Evolutionary conservation across 2,329 filamentous ascomycete genomes (phyloP).

Genomic region (Didymella pinodella): DNA sequence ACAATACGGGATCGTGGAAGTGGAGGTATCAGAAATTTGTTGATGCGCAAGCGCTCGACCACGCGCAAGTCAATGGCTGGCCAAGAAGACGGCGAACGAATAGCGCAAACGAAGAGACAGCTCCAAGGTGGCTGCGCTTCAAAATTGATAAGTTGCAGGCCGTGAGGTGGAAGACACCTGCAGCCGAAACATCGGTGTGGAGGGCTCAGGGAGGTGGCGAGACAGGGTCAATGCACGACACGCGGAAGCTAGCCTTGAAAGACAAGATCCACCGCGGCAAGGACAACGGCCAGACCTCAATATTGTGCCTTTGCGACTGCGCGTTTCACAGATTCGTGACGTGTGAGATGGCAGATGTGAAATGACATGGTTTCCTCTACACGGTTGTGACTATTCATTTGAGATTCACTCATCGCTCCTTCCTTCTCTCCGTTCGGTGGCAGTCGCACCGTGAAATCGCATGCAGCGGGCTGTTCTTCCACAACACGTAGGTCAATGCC

Average conservation of each 20-base stretch:
- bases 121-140: not conserved
- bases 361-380: not conserved
- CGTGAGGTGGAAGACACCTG: conserved; percentile 10
- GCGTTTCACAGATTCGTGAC: not conserved
- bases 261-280: not conserved
- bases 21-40: conserved; percentile 5
- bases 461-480: too few species aligned
- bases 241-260: conserved; percentile 11
- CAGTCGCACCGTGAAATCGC: not conserved
- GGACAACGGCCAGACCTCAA: conserved; percentile 1
- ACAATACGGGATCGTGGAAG: not conserved
- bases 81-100: not conserved
- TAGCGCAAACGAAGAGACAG: not conserved
- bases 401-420: not conserved
- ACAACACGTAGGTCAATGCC: too few species aligned
- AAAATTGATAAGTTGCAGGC: not conserved
- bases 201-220: conserved; percentile 23
- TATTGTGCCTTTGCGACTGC: not conserved
- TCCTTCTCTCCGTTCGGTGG: not conserved
- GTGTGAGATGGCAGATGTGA: not conserved
- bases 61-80: conserved; percentile 18
- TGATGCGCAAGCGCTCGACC: not conserved
- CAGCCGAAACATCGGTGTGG: conserved; percentile 15
- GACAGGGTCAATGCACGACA: conserved; percentile 19
- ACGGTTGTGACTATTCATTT: not conserved